phyloP scores from a whole-genome alignment of 495 filamentous ascomycete genomes.

The Jackrogersella multiformis region DNA sequence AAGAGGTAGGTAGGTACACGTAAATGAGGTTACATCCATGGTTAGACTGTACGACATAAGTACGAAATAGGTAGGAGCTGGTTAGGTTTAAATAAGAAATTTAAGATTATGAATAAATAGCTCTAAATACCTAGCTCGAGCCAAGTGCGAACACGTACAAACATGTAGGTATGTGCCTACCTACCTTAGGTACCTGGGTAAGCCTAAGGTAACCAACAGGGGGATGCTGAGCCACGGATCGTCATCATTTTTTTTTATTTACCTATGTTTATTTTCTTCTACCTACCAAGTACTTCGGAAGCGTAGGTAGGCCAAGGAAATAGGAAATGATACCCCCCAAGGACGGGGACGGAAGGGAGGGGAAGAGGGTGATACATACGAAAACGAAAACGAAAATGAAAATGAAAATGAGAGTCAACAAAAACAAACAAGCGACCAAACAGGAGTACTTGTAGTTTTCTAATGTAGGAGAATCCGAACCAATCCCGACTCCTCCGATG shows the following conservation, averaged over 20 bases:
- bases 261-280: background rate
- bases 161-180: too few relatives aligned
- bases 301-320: background rate
- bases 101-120: background rate
- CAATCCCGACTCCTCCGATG: constrained; percentile 4
- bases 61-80: background rate
- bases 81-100: background rate
- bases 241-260: background rate
- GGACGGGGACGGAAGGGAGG: background rate
- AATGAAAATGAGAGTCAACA: background rate
- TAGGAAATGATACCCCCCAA: too few relatives aligned
- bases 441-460: too few relatives aligned
- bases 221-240: constrained; percentile 7
- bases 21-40: too few relatives aligned
- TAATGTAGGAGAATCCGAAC: background rate
- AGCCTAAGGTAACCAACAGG: background rate
- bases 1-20: background rate
- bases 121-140: background rate
- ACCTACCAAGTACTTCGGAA: too few relatives aligned
- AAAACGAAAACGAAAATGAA: background rate
- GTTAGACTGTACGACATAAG: too few relatives aligned
- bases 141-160: constrained; percentile 3
- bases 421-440: background rate
- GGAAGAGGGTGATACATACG: background rate
- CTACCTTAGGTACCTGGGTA: too few relatives aligned